Percentiles rank a stretch among this genome's conserved stretches.
Evolutionary conservation across 139 green algal species (phyloP).

Genomic region (Chlorella sp.): DNA sequence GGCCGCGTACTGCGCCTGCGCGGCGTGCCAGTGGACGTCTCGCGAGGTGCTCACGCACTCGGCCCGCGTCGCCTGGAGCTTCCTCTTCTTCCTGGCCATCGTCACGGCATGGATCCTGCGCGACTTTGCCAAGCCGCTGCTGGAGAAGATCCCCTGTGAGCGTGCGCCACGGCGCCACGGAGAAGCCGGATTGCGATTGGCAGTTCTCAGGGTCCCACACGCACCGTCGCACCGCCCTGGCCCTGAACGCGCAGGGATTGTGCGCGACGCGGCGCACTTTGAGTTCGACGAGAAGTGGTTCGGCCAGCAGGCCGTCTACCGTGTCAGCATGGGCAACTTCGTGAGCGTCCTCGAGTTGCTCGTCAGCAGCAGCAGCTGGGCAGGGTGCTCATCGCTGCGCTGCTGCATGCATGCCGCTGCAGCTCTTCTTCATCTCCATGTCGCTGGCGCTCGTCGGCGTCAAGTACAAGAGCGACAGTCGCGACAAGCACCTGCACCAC

Average conservation of each 20-base stretch:
- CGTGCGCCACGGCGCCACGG: too few relatives aligned
- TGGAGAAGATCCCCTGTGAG: conserved; percentile 91
- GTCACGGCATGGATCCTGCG: conserved; percentile 81
- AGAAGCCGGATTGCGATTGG: too few relatives aligned
- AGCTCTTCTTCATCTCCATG: conserved; percentile 83
- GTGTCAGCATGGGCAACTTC: conserved; percentile 90
- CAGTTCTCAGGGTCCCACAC: too few relatives aligned
- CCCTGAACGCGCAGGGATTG: conserved; percentile 37
- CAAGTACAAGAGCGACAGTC: conserved; percentile 71
- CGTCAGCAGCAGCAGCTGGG: not conserved
- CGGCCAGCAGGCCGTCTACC: conserved; percentile 92
- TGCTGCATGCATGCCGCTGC: conserved; percentile 4
- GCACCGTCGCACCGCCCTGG: not conserved
- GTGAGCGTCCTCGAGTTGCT: conserved; percentile 21
- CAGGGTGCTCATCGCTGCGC: too few relatives aligned
- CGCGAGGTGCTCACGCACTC: conserved; percentile 49
- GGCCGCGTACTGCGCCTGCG: conserved; percentile 2
- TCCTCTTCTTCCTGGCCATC: conserved; percentile 87
- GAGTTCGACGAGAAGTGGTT: conserved; percentile 75
- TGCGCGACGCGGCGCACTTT: conserved; percentile 27
- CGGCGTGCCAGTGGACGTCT: not conserved
- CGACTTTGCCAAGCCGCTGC: conserved; percentile 88
- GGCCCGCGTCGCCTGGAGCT: conserved; percentile 68
- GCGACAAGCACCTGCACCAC: conserved; percentile 80
- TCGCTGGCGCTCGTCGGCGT: conserved; percentile 72